Conservation (phyloP, 768 basidiomycete species). For the Kwoniella sp. region DNA sequence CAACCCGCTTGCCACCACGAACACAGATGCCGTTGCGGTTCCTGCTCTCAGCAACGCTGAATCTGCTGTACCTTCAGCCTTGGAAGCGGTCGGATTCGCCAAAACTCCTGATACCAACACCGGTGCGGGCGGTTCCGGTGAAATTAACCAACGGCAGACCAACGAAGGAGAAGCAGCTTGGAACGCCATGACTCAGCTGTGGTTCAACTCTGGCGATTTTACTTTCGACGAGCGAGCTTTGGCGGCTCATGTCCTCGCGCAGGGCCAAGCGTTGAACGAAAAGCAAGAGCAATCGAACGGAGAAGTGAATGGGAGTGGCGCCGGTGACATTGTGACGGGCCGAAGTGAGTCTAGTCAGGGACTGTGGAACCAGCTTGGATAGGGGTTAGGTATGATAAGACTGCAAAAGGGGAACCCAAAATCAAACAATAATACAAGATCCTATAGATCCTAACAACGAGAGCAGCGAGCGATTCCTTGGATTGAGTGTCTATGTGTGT, state of each 20-base stretch:
- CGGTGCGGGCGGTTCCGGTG: not conserved
- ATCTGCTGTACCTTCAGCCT: not conserved
- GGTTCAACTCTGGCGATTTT: constrained; percentile 36
- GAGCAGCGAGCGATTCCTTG: too few relatives aligned
- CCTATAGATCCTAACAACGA: too few relatives aligned
- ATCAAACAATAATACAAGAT: too few relatives aligned
- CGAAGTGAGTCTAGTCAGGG: not conserved
- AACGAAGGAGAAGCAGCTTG: constrained; percentile 24
- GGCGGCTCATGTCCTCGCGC: not conserved
- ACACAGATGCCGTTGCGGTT: not conserved
- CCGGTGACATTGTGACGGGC: too few relatives aligned
- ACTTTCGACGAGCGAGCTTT: constrained; percentile 22
- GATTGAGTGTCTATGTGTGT: too few relatives aligned
- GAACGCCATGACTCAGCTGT: constrained; percentile 34
- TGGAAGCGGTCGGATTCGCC: not conserved
- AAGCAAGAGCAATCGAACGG: not conserved
- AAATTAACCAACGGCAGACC: not conserved
- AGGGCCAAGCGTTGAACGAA: not conserved
- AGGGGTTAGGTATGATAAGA: too few relatives aligned
- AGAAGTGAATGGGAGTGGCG: not conserved
- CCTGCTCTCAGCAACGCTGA: not conserved
- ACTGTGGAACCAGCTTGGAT: constrained; percentile 22
- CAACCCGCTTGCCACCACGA: constrained; percentile 4
- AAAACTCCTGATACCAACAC: not conserved
- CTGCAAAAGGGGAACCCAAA: too few relatives aligned